Base-by-base conservation (phyloP, 2,329 filamentous ascomycete genomes). In the Fusarium sulawesiense region DNA sequence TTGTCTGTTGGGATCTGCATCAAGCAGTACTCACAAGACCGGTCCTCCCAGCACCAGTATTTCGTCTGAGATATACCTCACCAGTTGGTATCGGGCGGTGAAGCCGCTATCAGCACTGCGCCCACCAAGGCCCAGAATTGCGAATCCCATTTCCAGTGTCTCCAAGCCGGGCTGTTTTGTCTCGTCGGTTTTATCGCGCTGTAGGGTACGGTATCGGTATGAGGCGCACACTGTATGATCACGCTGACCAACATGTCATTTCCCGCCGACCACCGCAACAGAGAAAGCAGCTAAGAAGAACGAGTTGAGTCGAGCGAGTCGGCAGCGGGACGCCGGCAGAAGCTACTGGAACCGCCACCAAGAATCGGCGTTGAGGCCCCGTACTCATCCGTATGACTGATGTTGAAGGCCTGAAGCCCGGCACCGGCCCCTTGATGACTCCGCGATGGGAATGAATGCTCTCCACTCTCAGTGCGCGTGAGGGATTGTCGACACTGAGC, bases 211-310 rank as follows among this genome's bases (percentile, higher is more conserved):
- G 73, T 73, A 42, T 29, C 12, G 8, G 0, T 3, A 10, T 50
- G 49, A 27, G 63, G 61, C 32, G 54, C 65, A 50, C 42, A 75
- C 73, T 41, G 73, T 72, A 57, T 66, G 72, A 59, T 74, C 73
- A 75, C 73, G 73, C 63, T 73, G 75, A 63, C 64, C 57, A 74
- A 66, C 59, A 69, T 68, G 64, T 73, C 70, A 74, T 75, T 75
- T 74, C 73, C 72, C 66, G 56, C 60, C 63, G 60, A 66, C 70
- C 65, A 70, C 54, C 62, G 44, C 47, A 55, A 27, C 40, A 42
- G 20, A 27, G 50, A 51, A 60, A 42, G 59, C 9, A 53, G n/a
- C 34, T 53, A 42, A 53, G 21, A 20, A 50, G n/a, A 50, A 30
- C 48, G 14, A 50, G 48, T 50, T n/a, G 49, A 53, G 49, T 42